These are phyloP conservation scores for Sorghum bicolor DNA, from an alignment of 176 grass and related monocot genomes.

Conservation along the genomic window Sorghum_bicolor_NCBIv3 NC_012877.2:51321001-51321500, in stretches of 20 bases:
- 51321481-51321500: slow-evolving; percentile 1
- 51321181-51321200: background rate
- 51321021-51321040: background rate
- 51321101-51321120: background rate
- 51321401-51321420: background rate
- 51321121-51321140: background rate
- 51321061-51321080: background rate
- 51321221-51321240: background rate
- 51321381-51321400: background rate
- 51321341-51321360: background rate
- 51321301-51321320: background rate
- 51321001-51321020: background rate
- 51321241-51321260: background rate
- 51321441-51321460: background rate
- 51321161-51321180: background rate
- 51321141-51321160: background rate
- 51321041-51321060: background rate
- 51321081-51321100: background rate
- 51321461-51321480: background rate
- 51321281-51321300: background rate
- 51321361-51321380: background rate
- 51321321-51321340: background rate
- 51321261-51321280: background rate
- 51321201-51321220: background rate
- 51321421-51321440: background rate